A percentile compares a stretch with the other conserved stretches of the same genome.
phyloP scores from a whole-genome alignment of 176 grass and related monocot species.

The Phoenix dactylifera region DNA sequence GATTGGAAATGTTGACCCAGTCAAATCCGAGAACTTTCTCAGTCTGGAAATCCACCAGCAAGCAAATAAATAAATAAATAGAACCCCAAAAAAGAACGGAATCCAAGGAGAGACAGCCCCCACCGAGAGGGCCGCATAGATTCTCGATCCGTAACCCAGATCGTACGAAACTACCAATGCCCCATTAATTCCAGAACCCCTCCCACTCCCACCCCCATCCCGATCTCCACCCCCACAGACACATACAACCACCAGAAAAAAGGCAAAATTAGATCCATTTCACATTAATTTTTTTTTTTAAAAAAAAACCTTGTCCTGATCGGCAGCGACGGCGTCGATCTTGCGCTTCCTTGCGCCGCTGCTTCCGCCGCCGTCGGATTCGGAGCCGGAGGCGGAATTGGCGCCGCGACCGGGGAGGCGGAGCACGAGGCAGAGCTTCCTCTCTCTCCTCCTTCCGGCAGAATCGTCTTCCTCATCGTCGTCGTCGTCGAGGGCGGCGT shows the following conservation, averaged over 20 bases:
- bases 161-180: not conserved
- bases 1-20: constrained; percentile 33
- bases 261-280: too few species aligned
- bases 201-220: not conserved
- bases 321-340: not conserved
- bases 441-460: constrained; percentile 40
- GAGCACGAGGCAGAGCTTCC: constrained; percentile 76
- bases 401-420: constrained; percentile 17
- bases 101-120: constrained; percentile 2
- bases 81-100: constrained; percentile 6
- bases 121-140: not conserved
- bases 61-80: constrained; percentile 21
- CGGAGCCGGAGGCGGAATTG: constrained; percentile 26
- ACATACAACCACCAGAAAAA: too few species aligned
- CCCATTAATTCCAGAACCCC: constrained; percentile 7
- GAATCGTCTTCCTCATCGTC: constrained; percentile 34
- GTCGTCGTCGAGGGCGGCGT: constrained; percentile 8
- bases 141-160: not conserved
- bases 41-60: constrained; percentile 1
- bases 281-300: too few species aligned
- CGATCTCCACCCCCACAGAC: not conserved
- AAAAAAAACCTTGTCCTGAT: not conserved
- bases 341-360: constrained; percentile 2
- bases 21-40: constrained; percentile 29
- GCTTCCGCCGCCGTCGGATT: constrained; percentile 24